phyloP scores from a whole-genome alignment of 179 eudicot genomes.

The Nepenthes alata region DNA sequence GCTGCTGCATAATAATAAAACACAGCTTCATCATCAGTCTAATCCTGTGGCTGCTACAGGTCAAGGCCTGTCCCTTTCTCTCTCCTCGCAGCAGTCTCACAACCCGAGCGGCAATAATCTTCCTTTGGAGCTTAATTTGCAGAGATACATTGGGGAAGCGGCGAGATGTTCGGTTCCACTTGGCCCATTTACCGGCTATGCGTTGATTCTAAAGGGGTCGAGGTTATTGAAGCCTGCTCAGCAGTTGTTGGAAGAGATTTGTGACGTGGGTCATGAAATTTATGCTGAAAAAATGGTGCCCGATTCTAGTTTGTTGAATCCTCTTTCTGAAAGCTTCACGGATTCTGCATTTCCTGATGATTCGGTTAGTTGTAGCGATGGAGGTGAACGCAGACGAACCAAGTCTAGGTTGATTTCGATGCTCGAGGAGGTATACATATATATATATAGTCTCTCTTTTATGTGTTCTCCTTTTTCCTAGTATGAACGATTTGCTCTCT shows the following conservation, averaged over 20 bases:
- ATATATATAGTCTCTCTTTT: background rate
- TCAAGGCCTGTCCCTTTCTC: constrained; percentile 5
- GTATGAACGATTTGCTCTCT: background rate
- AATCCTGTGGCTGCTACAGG: constrained; percentile 4
- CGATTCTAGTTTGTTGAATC: constrained; percentile 7
- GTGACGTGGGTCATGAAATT: constrained; percentile 13
- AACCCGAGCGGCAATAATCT: constrained; percentile 3
- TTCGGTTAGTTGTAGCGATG: background rate
- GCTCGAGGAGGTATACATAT: constrained; percentile 11
- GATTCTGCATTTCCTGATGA: background rate
- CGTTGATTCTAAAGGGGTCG: constrained; percentile 46
- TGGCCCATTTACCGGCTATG: constrained; percentile 79
- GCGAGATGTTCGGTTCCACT: constrained; percentile 39
- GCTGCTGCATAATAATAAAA: constrained; percentile 2
- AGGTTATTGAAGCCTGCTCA: constrained; percentile 65
- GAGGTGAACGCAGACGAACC: background rate
- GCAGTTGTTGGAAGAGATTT: constrained; percentile 46
- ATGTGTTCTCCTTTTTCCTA: background rate
- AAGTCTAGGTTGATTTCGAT: constrained; percentile 13
- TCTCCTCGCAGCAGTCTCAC: constrained; percentile 7
- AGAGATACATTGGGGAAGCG: background rate
- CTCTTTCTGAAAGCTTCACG: background rate
- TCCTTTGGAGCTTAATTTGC: constrained; percentile 13
- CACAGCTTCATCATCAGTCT: constrained; percentile 1
- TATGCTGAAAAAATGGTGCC: constrained; percentile 11